These are phyloP conservation scores for Solanum acaule DNA, from an alignment of 257 asterid species.

Conservation along the genomic window DNA sequence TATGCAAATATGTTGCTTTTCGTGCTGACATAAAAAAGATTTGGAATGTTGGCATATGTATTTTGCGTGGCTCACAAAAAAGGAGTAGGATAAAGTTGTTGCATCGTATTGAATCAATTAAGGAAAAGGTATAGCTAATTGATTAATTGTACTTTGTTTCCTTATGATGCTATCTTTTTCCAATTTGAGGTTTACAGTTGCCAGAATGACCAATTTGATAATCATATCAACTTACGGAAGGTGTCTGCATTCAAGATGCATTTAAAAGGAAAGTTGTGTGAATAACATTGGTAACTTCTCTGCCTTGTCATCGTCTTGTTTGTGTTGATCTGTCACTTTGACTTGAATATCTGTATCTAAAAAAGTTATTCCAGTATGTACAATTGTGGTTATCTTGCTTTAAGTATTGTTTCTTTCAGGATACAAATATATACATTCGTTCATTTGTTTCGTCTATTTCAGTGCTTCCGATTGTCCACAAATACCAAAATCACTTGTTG, in stretches of 20 bases:
- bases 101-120: slow-evolving; percentile 32
- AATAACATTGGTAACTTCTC: neutral
- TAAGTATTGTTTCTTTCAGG: neutral
- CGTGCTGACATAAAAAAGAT: slow-evolving; percentile 31
- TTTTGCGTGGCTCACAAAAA: slow-evolving; percentile 43
- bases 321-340: too few species aligned
- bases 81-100: slow-evolving; percentile 34
- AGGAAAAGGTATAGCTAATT: slow-evolving; percentile 44
- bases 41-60: slow-evolving; percentile 31
- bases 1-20: slow-evolving; percentile 26
- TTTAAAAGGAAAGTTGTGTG: neutral
- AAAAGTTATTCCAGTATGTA: too few species aligned
- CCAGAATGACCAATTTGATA: neutral
- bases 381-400: too few species aligned
- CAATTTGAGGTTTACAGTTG: neutral
- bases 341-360: too few species aligned
- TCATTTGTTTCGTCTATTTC: neutral
- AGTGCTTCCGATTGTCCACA: neutral
- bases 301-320: too few species aligned
- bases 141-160: neutral
- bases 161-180: neutral
- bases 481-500: neutral
- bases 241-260: neutral
- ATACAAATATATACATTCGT: neutral
- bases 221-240: neutral